These are phyloP conservation scores for Amphirosellinia nigrospora DNA, from an alignment of 495 filamentous ascomycete species.

Conservation along the genomic window DNA sequence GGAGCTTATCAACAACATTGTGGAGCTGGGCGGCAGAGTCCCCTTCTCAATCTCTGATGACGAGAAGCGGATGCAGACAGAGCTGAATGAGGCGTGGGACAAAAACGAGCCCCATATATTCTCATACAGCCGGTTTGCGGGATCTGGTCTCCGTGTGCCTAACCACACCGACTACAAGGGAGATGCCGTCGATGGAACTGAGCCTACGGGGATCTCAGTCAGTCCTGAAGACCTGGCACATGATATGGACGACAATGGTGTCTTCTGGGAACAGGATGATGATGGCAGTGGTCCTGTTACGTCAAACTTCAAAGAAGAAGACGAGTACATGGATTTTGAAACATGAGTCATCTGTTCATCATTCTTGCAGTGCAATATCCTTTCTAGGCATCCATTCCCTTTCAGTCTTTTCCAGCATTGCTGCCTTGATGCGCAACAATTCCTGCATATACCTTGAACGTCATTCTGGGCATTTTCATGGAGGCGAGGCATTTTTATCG, in stretches of 20 bases:
- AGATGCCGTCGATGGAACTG: constrained; percentile 63
- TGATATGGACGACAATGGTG: constrained; percentile 59
- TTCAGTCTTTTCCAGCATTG: constrained; percentile 36
- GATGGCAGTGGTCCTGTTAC: constrained; percentile 60
- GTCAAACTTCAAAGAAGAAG: constrained; percentile 87
- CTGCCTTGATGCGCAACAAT: constrained; percentile 28
- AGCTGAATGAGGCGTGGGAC: constrained; percentile 82
- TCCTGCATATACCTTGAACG: constrained; percentile 27
- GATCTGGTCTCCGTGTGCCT: constrained; percentile 86
- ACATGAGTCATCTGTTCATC: constrained; percentile 24
- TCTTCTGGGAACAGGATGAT: constrained; percentile 76
- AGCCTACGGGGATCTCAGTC: constrained; percentile 54
- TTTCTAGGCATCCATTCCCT: constrained; percentile 30
- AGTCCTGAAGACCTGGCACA: constrained; percentile 69
- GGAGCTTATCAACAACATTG: constrained; percentile 75
- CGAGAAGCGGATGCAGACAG: constrained; percentile 91
- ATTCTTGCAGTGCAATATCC: constrained; percentile 7
- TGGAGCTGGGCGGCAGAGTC: constrained; percentile 70
- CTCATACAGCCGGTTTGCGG: constrained; percentile 81
- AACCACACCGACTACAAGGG: constrained; percentile 92
- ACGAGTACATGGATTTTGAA: constrained; percentile 80
- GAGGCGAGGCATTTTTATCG: constrained; percentile 27
- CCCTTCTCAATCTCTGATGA: constrained; percentile 90
- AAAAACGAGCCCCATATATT: constrained; percentile 76
- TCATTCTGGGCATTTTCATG: constrained; percentile 36